These are phyloP conservation scores for Alternaria sp. DNA, from an alignment of 2,329 filamentous ascomycete genomes.

Conservation along the genomic window DNA sequence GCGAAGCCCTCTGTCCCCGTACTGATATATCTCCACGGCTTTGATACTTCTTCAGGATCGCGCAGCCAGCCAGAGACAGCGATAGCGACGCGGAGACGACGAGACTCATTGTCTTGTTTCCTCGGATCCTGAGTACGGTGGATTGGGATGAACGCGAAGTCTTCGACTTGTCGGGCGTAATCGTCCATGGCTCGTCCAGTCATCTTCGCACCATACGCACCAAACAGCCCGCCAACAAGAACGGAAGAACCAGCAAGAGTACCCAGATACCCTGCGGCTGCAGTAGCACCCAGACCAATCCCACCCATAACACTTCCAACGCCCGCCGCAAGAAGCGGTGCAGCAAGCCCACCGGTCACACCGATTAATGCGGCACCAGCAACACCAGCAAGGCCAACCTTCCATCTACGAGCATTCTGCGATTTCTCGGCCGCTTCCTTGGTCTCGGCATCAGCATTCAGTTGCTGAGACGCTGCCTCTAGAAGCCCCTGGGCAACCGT, in stretches of 20 bases:
- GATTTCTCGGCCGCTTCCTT: constrained; percentile 73
- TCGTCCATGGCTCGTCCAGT: constrained; percentile 85
- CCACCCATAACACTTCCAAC: constrained; percentile 81
- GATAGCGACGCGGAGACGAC: constrained; percentile 75
- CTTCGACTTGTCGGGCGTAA: constrained; percentile 84
- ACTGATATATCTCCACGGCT: constrained; percentile 80
- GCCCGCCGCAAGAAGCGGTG: constrained; percentile 77
- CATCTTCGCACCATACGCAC: constrained; percentile 86
- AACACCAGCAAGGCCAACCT: constrained; percentile 85
- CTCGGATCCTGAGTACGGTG: constrained; percentile 50
- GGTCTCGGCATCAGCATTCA: constrained; percentile 78
- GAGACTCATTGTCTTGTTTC: constrained; percentile 58
- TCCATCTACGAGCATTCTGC: constrained; percentile 71
- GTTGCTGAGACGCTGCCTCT: constrained; percentile 70
- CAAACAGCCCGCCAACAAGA: constrained; percentile 84
- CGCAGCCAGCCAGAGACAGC: constrained; percentile 83
- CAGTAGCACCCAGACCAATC: constrained; percentile 73
- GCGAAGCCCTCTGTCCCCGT: constrained; percentile 78
- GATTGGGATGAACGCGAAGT: constrained; percentile 85
- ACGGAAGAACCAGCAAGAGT: constrained; percentile 79
- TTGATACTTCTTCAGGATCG: constrained; percentile 72
- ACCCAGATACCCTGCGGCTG: constrained; percentile 79
- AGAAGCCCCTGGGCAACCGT: constrained; percentile 77
- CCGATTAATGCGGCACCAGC: constrained; percentile 88
- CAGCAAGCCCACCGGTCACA: constrained; percentile 78